Evolutionary conservation across 345 rosid species (phyloP).

Genomic region (Boechera retrofracta): DNA sequence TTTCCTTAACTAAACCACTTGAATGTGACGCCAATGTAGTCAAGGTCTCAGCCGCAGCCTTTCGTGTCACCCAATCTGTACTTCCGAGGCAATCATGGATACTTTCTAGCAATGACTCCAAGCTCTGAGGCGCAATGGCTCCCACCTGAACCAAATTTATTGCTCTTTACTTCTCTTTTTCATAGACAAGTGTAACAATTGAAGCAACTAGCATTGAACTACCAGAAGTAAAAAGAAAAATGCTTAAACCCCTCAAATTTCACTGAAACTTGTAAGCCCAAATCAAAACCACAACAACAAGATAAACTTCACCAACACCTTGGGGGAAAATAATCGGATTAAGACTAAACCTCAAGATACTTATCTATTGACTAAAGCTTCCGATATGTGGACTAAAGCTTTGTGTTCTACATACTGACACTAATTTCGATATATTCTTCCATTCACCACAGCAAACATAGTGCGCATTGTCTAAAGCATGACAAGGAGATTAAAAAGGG

Average conservation of each 20-base stretch:
- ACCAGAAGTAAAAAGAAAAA: background rate
- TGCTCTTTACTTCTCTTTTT: slow-evolving; percentile 26
- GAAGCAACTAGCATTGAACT: slow-evolving; percentile 16
- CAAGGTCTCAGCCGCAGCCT: slow-evolving; percentile 94
- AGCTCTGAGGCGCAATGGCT: slow-evolving; percentile 84
- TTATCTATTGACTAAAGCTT: background rate
- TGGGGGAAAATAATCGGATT: background rate
- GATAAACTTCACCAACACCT: slow-evolving; percentile 1
- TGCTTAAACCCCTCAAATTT: background rate
- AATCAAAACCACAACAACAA: slow-evolving; percentile 3
- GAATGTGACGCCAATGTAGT: slow-evolving; percentile 81
- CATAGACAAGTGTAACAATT: slow-evolving; percentile 12
- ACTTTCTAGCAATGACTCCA: slow-evolving; percentile 77
- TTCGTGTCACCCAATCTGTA: slow-evolving; percentile 96
- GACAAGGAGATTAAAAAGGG: slow-evolving; percentile 2
- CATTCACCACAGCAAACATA: slow-evolving; percentile 21
- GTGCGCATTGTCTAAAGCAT: background rate
- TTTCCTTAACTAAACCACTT: slow-evolving; percentile 67
- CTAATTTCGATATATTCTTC: slow-evolving; percentile 11
- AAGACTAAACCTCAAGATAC: slow-evolving; percentile 10
- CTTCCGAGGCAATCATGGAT: slow-evolving; percentile 91
- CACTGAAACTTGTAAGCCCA: background rate
- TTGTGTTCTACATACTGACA: background rate
- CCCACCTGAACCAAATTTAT: slow-evolving; percentile 67
- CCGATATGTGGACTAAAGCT: slow-evolving; percentile 7